Evolutionary conservation across 352 stramenopile genomes (phyloP).

Genomic region (Phytophthora niederhauseri): DNA sequence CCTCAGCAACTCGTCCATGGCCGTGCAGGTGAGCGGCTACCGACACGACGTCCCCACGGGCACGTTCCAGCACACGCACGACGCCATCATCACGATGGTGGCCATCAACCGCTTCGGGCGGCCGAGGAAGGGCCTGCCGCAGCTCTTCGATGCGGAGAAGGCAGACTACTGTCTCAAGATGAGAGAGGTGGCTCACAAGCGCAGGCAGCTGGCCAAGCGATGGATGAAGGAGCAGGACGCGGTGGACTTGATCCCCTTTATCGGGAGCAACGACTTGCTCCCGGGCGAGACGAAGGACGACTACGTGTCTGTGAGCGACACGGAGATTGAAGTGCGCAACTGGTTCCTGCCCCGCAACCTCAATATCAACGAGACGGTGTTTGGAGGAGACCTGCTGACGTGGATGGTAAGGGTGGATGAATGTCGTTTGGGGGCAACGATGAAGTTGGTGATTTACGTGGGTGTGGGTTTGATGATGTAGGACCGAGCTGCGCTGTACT

Average conservation of each 20-base stretch:
- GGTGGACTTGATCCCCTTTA: slow-evolving; percentile 49
- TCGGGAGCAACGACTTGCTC: slow-evolving; percentile 39
- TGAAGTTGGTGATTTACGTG: slow-evolving; percentile 3
- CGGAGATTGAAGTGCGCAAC: slow-evolving; percentile 71
- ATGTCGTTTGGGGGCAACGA: not conserved
- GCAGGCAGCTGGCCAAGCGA: slow-evolving; percentile 42
- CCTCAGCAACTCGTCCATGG: slow-evolving; percentile 59
- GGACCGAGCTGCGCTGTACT: slow-evolving; percentile 72
- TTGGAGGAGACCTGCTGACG: slow-evolving; percentile 63
- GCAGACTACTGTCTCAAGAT: slow-evolving; percentile 50
- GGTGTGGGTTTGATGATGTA: slow-evolving; percentile 17
- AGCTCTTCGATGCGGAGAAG: slow-evolving; percentile 48
- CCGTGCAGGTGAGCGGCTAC: slow-evolving; percentile 58
- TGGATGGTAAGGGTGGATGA: slow-evolving; percentile 54
- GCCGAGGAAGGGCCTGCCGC: slow-evolving; percentile 44
- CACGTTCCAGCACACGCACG: slow-evolving; percentile 59
- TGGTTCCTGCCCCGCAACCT: slow-evolving; percentile 74
- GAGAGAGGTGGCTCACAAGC: slow-evolving; percentile 44
- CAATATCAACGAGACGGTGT: slow-evolving; percentile 77
- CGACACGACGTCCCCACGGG: slow-evolving; percentile 47
- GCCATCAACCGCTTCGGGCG: slow-evolving; percentile 59
- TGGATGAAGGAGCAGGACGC: slow-evolving; percentile 54
- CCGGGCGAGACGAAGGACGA: slow-evolving; percentile 42
- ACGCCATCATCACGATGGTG: slow-evolving; percentile 69
- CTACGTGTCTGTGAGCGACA: slow-evolving; percentile 59